These are phyloP conservation scores for Aquilaria sinensis DNA, from an alignment of 345 rosid species.

Conservation along the genomic window DNA sequence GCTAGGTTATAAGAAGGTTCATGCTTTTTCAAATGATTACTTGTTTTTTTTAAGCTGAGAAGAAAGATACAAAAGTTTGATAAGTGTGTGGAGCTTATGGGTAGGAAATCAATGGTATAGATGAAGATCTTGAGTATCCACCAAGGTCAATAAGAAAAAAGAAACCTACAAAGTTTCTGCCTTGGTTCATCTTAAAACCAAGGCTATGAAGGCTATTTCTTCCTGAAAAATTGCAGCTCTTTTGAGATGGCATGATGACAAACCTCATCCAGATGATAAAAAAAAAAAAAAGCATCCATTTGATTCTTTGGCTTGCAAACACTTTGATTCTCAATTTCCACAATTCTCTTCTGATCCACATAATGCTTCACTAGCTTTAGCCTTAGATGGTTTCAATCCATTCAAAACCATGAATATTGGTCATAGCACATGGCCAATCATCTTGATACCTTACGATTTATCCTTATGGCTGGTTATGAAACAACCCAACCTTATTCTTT, in stretches of 20 bases:
- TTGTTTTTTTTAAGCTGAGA: neutral
- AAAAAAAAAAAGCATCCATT: slow-evolving; percentile 1
- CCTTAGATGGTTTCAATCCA: no score
- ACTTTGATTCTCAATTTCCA: neutral
- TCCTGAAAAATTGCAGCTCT: neutral
- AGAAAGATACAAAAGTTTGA: neutral
- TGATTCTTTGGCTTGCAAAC: slow-evolving; percentile 8
- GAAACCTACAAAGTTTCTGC: slow-evolving; percentile 1
- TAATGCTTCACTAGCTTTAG: neutral
- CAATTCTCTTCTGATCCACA: neutral
- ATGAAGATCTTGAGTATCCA: neutral
- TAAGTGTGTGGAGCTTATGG: neutral
- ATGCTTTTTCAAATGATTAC: neutral
- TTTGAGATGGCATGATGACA: slow-evolving; percentile 15
- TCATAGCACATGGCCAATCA: no score
- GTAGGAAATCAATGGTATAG: neutral
- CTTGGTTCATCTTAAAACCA: slow-evolving; percentile 4
- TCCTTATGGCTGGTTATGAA: no score
- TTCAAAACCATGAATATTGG: no score
- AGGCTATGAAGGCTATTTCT: neutral
- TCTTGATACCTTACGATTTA: no score
- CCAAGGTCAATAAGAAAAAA: neutral
- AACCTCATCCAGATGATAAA: neutral
- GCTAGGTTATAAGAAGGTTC: neutral
- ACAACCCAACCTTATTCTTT: no score